Base-by-base conservation (phyloP, 75 land plant genomes). In the Isoetes taiwanensis region DNA sequence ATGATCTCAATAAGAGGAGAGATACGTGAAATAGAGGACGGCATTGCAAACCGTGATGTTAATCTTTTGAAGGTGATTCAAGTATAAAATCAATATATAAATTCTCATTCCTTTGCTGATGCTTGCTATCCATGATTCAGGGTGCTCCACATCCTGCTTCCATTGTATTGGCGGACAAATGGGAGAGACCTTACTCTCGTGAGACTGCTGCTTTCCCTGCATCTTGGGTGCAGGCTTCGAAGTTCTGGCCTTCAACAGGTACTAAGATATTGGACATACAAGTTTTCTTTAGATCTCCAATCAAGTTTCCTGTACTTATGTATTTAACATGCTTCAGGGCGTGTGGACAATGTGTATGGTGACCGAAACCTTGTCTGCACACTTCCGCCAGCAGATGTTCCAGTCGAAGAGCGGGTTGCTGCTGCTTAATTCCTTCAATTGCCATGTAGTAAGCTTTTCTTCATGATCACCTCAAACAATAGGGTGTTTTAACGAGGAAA, bases 231-330 rank as follows among this genome's bases (percentile, higher is more conserved):
- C 72, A 71, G 4, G 61, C 72, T 4, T 68, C 94, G 6, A 91
- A 91, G 65, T 91, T 91, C 78, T 91, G 97, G 97, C 97, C 97
- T 14, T 67, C 95, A 50, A 86, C 97, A 68, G 97, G 97, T 86
- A 34, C 2, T 55, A 24, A 25, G 5, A 4, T 27, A 37, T 37
- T 9, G 14, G 20, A 3, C 23, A 30, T 9, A 16, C 34, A 32
- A 8, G 61, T 8, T 23, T 21, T 11, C 61, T 54, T 19, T 14
- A 43, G 21, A 11, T 19, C 59, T 43, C n/a, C n/a, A n/a, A n/a
- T n/a, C n/a, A n/a, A n/a, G n/a, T n/a, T n/a, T n/a, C n/a, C n/a
- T n/a, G n/a, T n/a, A n/a, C n/a, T 67, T 19, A 32, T 61, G 24
- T 59, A 30, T 32, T 50, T 27, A 50, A 41, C 25, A 33, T 48